Evolutionary conservation across 179 eudicot species (phyloP).

Genomic region (Silene vulgaris): DNA sequence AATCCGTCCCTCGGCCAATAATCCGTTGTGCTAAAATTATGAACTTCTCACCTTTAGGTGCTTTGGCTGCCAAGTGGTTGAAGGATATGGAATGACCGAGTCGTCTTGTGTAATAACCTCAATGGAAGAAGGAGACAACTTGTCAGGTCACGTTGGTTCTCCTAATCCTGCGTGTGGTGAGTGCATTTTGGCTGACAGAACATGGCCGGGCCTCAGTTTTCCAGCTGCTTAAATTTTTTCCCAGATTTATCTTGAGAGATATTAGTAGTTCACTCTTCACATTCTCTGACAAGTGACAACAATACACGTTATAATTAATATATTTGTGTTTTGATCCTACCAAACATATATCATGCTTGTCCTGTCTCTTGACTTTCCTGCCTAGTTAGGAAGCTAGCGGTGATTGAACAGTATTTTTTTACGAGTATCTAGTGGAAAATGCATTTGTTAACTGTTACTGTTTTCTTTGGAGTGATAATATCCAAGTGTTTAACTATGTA

Average conservation of each 20-base stretch:
- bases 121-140: slow-evolving; percentile 63
- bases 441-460: not conserved
- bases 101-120: slow-evolving; percentile 80
- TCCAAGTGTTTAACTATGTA: not conserved
- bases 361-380: not conserved
- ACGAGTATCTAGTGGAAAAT: not conserved
- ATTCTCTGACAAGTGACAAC: not conserved
- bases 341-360: not conserved
- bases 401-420: not conserved
- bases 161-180: slow-evolving; percentile 94
- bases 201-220: not conserved
- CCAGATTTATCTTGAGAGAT: not conserved
- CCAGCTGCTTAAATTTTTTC: slow-evolving; percentile 2
- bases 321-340: not conserved
- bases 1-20: not conserved
- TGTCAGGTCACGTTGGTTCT: slow-evolving; percentile 92
- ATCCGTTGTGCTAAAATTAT: slow-evolving; percentile 13
- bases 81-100: slow-evolving; percentile 99
- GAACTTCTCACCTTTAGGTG: slow-evolving; percentile 45
- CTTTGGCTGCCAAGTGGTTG: slow-evolving; percentile 80
- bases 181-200: slow-evolving; percentile 24
- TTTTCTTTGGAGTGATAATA: too few species aligned
- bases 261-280: not conserved
- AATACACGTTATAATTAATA: not conserved
- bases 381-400: not conserved